A percentile compares a stretch with the other conserved stretches of the same genome.
Conservation (phyloP, 1,284 basidiomycete species). For the Ganoderma lingzhi region DNA sequence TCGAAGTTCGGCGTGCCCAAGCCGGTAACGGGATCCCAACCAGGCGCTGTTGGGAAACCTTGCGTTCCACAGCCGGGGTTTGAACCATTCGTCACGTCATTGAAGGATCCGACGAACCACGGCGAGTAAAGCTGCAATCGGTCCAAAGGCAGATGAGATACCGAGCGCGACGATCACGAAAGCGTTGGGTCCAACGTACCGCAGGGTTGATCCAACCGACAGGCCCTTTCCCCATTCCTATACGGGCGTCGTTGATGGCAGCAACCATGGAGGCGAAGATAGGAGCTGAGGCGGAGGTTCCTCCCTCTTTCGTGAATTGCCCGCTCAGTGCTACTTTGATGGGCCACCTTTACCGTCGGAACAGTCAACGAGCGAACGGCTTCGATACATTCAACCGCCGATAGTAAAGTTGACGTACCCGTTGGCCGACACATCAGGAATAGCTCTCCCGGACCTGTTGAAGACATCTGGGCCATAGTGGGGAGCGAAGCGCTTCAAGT, state of each 20-base stretch:
- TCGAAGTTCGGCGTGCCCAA: constrained; percentile 40
- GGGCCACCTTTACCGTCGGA: constrained; percentile 40
- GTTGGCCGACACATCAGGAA: constrained; percentile 34
- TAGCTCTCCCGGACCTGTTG: constrained; percentile 34
- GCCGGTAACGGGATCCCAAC: constrained; percentile 50
- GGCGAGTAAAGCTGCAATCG: constrained; percentile 40
- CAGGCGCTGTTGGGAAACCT: constrained; percentile 34
- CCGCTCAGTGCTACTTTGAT: constrained; percentile 42
- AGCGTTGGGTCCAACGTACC: constrained; percentile 14
- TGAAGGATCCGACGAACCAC: constrained; percentile 43
- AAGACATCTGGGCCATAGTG: constrained; percentile 24
- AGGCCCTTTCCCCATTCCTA: constrained; percentile 48
- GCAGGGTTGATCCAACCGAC: constrained; percentile 68
- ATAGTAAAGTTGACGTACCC: constrained; percentile 43
- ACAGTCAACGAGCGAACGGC: background rate
- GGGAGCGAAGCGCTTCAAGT: constrained; percentile 25
- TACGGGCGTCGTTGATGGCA: constrained; percentile 66
- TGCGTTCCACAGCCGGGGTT: constrained; percentile 36
- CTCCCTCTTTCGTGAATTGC: constrained; percentile 32
- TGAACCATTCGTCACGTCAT: constrained; percentile 48
- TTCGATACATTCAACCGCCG: background rate
- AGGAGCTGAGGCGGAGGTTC: constrained; percentile 34
- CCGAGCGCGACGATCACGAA: too few relatives aligned
- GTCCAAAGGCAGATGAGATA: constrained; percentile 12
- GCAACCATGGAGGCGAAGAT: constrained; percentile 57